These are phyloP conservation scores for Phytophthora tubulina DNA, from an alignment of 352 stramenopile species.

Conservation along the genomic window DNA sequence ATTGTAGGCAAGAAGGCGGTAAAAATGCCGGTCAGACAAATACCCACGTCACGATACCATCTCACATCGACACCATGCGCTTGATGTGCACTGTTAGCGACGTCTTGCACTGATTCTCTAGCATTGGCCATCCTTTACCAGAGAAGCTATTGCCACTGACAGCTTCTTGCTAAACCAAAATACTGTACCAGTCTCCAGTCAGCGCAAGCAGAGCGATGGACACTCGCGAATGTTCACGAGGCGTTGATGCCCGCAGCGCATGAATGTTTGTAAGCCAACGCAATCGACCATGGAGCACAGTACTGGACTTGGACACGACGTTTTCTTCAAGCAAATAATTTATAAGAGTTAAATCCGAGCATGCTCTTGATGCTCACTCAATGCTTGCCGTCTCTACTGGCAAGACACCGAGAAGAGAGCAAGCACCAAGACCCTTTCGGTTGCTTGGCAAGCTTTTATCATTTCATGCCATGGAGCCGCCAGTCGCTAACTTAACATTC, in stretches of 20 bases:
- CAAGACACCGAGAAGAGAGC: neutral
- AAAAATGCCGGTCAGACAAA: too few relatives aligned
- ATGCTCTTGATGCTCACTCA: neutral
- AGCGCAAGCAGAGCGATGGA: too few relatives aligned
- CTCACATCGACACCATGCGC: too few relatives aligned
- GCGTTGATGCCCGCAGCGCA: slow-evolving; percentile 1
- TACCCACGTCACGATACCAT: too few relatives aligned
- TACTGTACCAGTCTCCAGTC: too few relatives aligned
- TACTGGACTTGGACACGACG: neutral
- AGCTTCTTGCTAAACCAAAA: too few relatives aligned
- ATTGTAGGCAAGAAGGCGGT: too few relatives aligned
- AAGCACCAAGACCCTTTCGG: neutral
- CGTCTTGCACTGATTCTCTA: too few relatives aligned
- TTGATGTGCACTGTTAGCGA: too few relatives aligned
- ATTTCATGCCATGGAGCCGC: slow-evolving; percentile 22
- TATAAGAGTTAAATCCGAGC: slow-evolving; percentile 22
- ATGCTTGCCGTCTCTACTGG: slow-evolving; percentile 14
- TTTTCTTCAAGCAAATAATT: slow-evolving; percentile 25
- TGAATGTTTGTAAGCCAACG: slow-evolving; percentile 23
- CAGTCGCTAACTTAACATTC: slow-evolving; percentile 35
- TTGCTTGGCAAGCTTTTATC: slow-evolving; percentile 27
- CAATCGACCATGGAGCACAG: neutral
- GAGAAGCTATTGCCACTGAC: too few relatives aligned
- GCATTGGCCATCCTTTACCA: too few relatives aligned
- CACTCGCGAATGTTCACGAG: slow-evolving; percentile 2